Base-by-base conservation (phyloP, 176 grass and related monocot species). In the Metroxylon sagu region DNA sequence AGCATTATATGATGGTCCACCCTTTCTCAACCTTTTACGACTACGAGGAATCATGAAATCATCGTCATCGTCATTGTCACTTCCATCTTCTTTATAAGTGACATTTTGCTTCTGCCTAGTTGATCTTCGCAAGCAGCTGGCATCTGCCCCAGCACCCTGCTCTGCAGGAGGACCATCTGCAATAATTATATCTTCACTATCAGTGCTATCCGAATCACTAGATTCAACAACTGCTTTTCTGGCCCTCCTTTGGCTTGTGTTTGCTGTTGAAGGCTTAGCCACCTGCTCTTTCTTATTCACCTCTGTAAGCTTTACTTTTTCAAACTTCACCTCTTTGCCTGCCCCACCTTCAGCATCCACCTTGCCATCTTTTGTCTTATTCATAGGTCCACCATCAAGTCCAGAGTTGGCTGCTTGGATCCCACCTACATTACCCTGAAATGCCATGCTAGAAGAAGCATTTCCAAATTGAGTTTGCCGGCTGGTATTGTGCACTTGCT, bases 81-180 rank as follows among this genome's bases (percentile, higher is more conserved):
- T 18, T 8, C 69, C 72, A 73, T 74, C 74, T 70, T 90, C 91
- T 62, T 77, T 90, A 74, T 82, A 87, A 25, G 72, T 79, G 53
- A 85, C 80, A 19, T 90, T 79, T 54, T 87, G 79, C 70, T 74
- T 96, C 51, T 79, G 74, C 39, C 86, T 85, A 18, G 57, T 70
- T 53, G 91, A 90, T 79, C 83, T 83, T 52, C 86, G 74, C 51
- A 77, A 63, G 26, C 57, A 48, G 52, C 29, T 77, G 6, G 76
- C 48, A 67, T 51, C 58, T 68, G 67, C 60, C 14, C 16, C 56
- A 26, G 55, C 35, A 77, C 43, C 35, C 2, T 43, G 61, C 58
- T 65, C 62, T 65, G 64, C 21, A 71, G 51, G 73, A 68, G 19
- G 27, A 0, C 31, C 62, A 80, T 70, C 43, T 65, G 67, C 35